These are phyloP conservation scores for Pistacia atlantica DNA, from an alignment of 345 rosid genomes.

Conservation along the genomic window DNA sequence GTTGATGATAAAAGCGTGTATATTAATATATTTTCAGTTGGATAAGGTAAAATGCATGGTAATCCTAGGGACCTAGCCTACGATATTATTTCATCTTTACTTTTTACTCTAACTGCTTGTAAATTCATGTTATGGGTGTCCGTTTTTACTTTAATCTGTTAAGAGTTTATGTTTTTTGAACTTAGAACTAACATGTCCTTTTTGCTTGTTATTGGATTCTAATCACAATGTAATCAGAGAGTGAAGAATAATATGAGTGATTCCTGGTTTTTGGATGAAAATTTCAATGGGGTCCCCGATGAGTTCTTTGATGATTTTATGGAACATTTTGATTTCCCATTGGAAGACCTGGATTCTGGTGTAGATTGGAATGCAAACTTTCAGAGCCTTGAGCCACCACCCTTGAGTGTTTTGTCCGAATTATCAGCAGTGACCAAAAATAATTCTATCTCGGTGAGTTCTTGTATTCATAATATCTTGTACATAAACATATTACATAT, in stretches of 20 bases:
- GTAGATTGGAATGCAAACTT: constrained; percentile 72
- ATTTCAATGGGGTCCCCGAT: constrained; percentile 52
- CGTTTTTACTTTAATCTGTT: background rate
- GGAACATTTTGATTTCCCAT: constrained; percentile 53
- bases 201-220: background rate
- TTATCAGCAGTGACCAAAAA: constrained; percentile 37
- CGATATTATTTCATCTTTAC: background rate
- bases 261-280: constrained; percentile 59
- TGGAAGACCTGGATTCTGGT: constrained; percentile 57
- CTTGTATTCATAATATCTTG: background rate
- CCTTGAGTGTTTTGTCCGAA: constrained; percentile 49
- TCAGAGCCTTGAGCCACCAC: constrained; percentile 67
- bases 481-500: background rate
- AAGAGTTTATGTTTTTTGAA: background rate
- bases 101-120: background rate
- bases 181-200: background rate
- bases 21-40: background rate
- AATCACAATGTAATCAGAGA: background rate
- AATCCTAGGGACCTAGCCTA: background rate
- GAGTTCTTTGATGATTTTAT: constrained; percentile 64
- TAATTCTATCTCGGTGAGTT: constrained; percentile 46
- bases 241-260: constrained; percentile 35
- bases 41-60: constrained; percentile 13
- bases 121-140: background rate
- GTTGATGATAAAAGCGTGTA: background rate